Evolutionary conservation across 2,329 filamentous ascomycete genomes (phyloP).

Genomic region (Cercospora sesami): DNA sequence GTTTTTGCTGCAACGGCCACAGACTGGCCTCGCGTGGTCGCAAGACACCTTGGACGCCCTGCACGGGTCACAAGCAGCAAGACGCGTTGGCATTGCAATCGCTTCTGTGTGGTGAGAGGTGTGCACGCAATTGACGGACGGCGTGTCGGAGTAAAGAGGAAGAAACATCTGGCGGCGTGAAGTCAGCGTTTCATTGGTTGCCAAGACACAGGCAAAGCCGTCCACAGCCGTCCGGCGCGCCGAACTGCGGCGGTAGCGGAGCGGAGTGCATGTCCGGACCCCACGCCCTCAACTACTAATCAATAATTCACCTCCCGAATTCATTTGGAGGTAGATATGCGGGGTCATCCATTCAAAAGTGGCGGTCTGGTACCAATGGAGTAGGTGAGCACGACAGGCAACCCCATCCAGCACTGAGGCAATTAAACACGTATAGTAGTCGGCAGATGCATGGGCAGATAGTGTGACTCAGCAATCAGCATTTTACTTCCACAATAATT

Average conservation of each 20-base stretch:
- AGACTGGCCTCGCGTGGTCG: constrained; percentile 34
- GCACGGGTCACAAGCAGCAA: constrained; percentile 38
- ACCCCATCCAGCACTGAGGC: not conserved
- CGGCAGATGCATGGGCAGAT: not conserved
- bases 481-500: not conserved
- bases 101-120: not conserved
- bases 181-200: not conserved
- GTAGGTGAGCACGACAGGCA: not conserved
- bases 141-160: constrained; percentile 2
- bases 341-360: not conserved
- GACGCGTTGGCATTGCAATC: constrained; percentile 16
- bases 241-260: not conserved
- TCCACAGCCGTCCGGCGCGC: not conserved
- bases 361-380: not conserved
- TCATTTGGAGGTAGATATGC: not conserved
- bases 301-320: not conserved
- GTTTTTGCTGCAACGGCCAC: constrained; percentile 31
- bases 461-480: not conserved
- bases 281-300: not conserved
- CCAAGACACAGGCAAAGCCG: not conserved
- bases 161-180: not conserved
- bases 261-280: too few species aligned
- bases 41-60: constrained; percentile 36
- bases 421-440: not conserved
- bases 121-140: not conserved